Percentiles rank a stretch among this genome's conserved stretches.
phyloP scores from a whole-genome alignment of 2,329 filamentous ascomycete genomes.

The Fusarium bulbicola region DNA sequence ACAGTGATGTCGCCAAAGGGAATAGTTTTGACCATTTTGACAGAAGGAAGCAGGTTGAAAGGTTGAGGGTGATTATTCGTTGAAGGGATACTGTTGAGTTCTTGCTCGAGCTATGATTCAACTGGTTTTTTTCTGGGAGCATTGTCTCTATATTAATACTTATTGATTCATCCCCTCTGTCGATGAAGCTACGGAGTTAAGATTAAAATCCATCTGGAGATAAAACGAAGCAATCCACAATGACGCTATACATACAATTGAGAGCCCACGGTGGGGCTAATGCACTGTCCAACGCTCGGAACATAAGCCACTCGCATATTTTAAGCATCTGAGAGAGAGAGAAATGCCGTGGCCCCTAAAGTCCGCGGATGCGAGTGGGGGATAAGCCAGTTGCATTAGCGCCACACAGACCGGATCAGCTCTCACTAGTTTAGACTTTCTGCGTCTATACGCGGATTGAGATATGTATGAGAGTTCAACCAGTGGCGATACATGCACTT shows the following conservation, averaged over 20 bases:
- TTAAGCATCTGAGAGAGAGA: too few species aligned
- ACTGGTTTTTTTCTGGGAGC: rapidly evolving
- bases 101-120: background rate
- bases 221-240: background rate
- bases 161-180: too few species aligned
- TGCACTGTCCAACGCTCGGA: background rate
- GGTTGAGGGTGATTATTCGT: too few species aligned
- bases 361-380: background rate
- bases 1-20: background rate
- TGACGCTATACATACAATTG: background rate
- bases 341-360: background rate
- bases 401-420: background rate
- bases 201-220: background rate
- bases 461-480: background rate
- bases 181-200: background rate
- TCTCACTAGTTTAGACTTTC: background rate
- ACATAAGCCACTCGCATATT: background rate
- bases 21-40: background rate
- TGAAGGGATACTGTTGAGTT: background rate
- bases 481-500: background rate
- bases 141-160: background rate
- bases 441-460: background rate
- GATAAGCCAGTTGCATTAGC: background rate
- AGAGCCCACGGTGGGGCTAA: background rate
- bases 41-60: background rate